phyloP scores from a whole-genome alignment of 2,329 filamentous ascomycete genomes.

The Fusarium tanahbumbuense region DNA sequence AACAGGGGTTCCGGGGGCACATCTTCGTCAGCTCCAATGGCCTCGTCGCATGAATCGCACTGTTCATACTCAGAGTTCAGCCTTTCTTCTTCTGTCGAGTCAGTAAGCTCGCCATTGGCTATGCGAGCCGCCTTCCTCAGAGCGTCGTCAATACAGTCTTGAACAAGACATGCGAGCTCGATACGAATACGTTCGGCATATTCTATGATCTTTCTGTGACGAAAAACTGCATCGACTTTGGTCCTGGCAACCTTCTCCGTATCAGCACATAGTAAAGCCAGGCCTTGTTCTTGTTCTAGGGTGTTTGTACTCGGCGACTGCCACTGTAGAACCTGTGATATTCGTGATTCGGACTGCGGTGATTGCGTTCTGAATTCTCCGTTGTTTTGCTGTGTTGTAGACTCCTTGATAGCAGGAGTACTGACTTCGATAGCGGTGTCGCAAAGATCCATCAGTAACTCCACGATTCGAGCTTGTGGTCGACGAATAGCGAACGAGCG shows the following conservation, averaged over 20 bases:
- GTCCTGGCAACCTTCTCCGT: conserved; percentile 85
- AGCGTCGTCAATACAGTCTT: conserved; percentile 94
- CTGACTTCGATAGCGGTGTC: conserved; percentile 96
- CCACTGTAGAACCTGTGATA: conserved; percentile 95
- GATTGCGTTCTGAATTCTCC: conserved; percentile 93
- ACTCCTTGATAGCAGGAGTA: conserved; percentile 91
- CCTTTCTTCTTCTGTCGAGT: conserved; percentile 74
- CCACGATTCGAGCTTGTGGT: conserved; percentile 91
- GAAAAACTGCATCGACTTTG: conserved; percentile 93
- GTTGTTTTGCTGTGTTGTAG: conserved; percentile 68
- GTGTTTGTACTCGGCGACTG: conserved; percentile 93
- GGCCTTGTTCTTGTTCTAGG: conserved; percentile 90
- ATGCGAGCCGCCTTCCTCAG: conserved; percentile 90
- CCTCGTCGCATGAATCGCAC: conserved; percentile 52
- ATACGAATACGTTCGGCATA: conserved; percentile 95
- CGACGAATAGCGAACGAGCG: conserved; percentile 92
- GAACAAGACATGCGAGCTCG: conserved; percentile 91
- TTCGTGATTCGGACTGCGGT: conserved; percentile 93
- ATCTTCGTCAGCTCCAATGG: conserved; percentile 44
- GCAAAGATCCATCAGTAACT: conserved; percentile 92
- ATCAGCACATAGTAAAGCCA: conserved; percentile 88
- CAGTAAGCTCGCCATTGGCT: conserved; percentile 84
- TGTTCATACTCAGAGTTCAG: conserved; percentile 48
- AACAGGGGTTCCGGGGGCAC: conserved; percentile 23
- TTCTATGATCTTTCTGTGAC: conserved; percentile 92